Base-by-base conservation (phyloP, 2,329 filamentous ascomycete species). In the Fusarium beomiforme region DNA sequence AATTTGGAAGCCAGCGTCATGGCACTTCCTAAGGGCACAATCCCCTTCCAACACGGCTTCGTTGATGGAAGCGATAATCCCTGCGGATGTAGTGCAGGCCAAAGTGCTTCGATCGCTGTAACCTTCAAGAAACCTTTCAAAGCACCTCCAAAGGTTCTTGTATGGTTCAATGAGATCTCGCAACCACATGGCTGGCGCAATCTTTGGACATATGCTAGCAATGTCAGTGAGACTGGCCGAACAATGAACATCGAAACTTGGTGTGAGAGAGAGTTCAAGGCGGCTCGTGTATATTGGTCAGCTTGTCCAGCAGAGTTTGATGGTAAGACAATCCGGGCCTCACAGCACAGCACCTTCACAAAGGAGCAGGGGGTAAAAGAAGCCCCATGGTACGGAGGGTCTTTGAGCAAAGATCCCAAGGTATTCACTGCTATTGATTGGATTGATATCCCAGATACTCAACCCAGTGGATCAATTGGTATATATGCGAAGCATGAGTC, bases 1-100 rank as follows among this genome's bases (percentile, higher is more conserved):
- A 36, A 33, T 5, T 29, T 50, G 8, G 39, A 60, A n/a, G 49
- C 57, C 4, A 55, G 37, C 24, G 29, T 33, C 31, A n/a, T 60
- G 19, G 36, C 33, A 2, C 39, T 60, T 13, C 57, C 49, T 1
- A 55, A 44, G 2, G 43, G 24, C 5, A 44, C 36, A 2, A 10
- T 55, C 5, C 49, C 39, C 6, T 60, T 55, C 13, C 57, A 60
- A n/a, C 43, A 44, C 8, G 57, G 49, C 0, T 39, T 31, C 6
- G n/a, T 60, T 1, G 57, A 60, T 16, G 43, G 31, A 7, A 44
- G 37, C 2, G 57, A 60, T 11, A 31, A 17, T 2, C 39, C 49
- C 5, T 31, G 31, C 1, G 34, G 34, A 17, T 31, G 57, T 13
- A 21, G 21, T 2, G 9, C 57, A 2, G 43, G 37, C 5, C 49